phyloP scores from a whole-genome alignment of 345 rosid genomes.

The Rhodomyrtus tomentosa region DNA sequence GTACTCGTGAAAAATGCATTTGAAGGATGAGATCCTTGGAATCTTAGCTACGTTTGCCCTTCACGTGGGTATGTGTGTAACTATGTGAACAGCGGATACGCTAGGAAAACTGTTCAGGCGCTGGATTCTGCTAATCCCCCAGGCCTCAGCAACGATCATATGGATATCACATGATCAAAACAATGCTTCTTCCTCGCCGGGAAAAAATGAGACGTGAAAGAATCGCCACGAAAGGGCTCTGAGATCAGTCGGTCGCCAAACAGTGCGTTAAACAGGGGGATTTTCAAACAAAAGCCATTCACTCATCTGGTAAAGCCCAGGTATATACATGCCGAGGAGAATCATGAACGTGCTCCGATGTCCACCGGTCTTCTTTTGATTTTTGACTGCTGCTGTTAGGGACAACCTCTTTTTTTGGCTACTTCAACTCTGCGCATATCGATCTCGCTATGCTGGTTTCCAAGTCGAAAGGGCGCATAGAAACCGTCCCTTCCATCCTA shows the following conservation, averaged over 20 bases:
- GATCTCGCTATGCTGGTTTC: background rate
- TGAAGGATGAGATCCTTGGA: background rate
- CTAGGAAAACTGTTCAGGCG: background rate
- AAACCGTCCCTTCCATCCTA: slow-evolving; percentile 6
- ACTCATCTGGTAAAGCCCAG: background rate
- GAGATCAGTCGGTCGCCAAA: background rate
- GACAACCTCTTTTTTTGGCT: background rate
- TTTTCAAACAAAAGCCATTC: background rate
- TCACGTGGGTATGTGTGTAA: background rate
- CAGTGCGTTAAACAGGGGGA: background rate
- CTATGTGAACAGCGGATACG: background rate
- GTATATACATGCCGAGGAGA: background rate
- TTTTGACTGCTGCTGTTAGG: background rate
- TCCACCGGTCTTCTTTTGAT: background rate
- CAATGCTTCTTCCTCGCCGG: background rate
- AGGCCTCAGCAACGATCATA: background rate
- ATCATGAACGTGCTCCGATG: background rate
- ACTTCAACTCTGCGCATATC: background rate
- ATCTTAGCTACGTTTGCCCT: background rate
- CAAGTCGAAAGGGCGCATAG: slow-evolving; percentile 3
- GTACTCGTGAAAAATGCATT: background rate
- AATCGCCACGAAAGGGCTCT: background rate
- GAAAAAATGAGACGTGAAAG: background rate
- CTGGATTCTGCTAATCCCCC: background rate
- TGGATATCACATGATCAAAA: background rate